Evolutionary conservation across 2,329 filamentous ascomycete species (phyloP).

Genomic region (Hysterium pulicare): DNA sequence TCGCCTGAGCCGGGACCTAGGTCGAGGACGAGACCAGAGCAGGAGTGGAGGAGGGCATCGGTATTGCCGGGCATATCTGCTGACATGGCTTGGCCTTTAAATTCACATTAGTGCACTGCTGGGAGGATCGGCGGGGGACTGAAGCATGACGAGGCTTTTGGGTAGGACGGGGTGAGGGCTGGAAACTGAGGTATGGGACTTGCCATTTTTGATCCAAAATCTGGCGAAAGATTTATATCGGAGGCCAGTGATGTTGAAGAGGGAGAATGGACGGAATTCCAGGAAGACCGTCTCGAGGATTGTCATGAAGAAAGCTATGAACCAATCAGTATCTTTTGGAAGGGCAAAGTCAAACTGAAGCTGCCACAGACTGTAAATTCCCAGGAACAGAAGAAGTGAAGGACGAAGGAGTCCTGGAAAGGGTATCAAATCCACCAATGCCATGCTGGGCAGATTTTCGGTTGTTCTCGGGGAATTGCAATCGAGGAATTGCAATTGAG

Average conservation of each 20-base stretch:
- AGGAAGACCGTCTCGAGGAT: slow-evolving; percentile 28
- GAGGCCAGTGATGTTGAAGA: slow-evolving; percentile 27
- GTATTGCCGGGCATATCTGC: slow-evolving; percentile 32
- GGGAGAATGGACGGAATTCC: slow-evolving; percentile 22
- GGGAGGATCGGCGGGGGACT: slow-evolving; percentile 4
- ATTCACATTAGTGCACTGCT: too few relatives aligned
- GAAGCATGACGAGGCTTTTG: slow-evolving; percentile 27
- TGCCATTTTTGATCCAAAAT: slow-evolving; percentile 33
- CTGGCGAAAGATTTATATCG: slow-evolving; percentile 33
- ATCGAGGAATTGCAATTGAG: too few relatives aligned
- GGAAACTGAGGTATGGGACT: too few relatives aligned
- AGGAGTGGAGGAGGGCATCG: slow-evolving; percentile 22
- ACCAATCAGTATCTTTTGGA: too few relatives aligned
- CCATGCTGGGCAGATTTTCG: slow-evolving; percentile 14
- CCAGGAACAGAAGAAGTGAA: slow-evolving; percentile 20
- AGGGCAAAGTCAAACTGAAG: too few relatives aligned
- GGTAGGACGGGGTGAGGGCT: slow-evolving; percentile 30
- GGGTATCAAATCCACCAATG: slow-evolving; percentile 15
- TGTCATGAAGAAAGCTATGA: slow-evolving; percentile 33
- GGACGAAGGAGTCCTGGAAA: slow-evolving; percentile 28
- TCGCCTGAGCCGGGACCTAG: slow-evolving; percentile 51
- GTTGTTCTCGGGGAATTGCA: too few relatives aligned
- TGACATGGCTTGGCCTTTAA: slow-evolving; percentile 35
- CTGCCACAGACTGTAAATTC: slow-evolving; percentile 23
- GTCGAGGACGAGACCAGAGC: slow-evolving; percentile 36